Conservation (phyloP, 805 yeast species). For the Starmerella vitae region DNA sequence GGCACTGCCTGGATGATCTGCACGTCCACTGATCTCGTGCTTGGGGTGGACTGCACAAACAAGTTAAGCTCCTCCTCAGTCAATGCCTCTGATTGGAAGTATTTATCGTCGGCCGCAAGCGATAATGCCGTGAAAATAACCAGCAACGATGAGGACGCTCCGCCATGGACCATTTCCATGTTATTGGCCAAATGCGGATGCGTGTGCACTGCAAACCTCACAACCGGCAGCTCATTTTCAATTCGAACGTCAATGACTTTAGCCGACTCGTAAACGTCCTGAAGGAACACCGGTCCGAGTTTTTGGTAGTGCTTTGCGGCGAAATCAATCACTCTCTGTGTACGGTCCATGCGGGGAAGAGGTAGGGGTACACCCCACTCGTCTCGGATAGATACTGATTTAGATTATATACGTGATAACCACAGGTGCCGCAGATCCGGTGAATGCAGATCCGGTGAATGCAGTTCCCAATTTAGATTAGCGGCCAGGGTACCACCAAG, state of each 20-base stretch:
- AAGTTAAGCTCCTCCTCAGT: constrained; percentile 14
- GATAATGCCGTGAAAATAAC: constrained; percentile 22
- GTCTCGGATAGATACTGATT: no score
- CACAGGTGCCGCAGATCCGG: no score
- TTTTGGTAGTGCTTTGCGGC: constrained; percentile 4
- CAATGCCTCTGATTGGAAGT: constrained; percentile 18
- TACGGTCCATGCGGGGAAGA: no score
- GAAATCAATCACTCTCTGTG: constrained; percentile 8
- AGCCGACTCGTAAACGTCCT: constrained; percentile 12
- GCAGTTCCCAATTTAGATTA: no score
- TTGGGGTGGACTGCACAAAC: constrained; percentile 17
- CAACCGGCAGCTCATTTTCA: constrained; percentile 13
- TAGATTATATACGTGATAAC: no score
- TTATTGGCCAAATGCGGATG: constrained; percentile 17
- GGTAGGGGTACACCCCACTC: no score
- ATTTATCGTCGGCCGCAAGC: constrained; percentile 19
- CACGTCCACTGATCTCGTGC: constrained; percentile 22
- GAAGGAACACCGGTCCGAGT: constrained; percentile 12
- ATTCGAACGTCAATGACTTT: constrained; percentile 8
- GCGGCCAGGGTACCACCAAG: no score
- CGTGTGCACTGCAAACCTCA: constrained; percentile 19
- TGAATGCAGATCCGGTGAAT: no score
- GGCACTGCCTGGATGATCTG: constrained; percentile 26
- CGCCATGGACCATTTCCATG: constrained; percentile 26
- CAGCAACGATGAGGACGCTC: constrained; percentile 25